Evolutionary conservation across 306 rosid genomes (phyloP).

Genomic region (Heteromeles arbutifolia): DNA sequence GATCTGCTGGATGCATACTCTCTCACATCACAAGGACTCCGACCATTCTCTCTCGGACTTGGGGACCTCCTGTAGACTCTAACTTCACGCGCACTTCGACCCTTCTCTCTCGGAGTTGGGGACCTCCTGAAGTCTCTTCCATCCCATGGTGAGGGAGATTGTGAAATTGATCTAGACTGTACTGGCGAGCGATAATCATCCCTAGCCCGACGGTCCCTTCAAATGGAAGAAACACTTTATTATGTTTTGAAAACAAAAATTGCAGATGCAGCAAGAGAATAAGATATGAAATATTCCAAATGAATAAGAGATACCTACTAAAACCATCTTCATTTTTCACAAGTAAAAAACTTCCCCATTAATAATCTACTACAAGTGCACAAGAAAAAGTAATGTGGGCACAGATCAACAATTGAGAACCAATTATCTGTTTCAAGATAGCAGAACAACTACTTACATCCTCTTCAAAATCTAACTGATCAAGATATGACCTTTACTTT

Average conservation of each 20-base stretch:
- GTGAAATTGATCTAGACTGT: constrained; percentile 70
- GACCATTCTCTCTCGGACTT: constrained; percentile 50
- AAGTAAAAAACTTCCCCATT: constrained; percentile 8
- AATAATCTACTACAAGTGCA: constrained; percentile 6
- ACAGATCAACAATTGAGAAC: constrained; percentile 14
- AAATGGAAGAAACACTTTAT: constrained; percentile 1
- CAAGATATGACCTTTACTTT: constrained; percentile 78
- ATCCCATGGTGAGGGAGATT: constrained; percentile 39
- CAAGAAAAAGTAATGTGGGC: constrained; percentile 11
- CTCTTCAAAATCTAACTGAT: constrained; percentile 59
- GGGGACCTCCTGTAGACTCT: constrained; percentile 42
- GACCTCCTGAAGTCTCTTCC: constrained; percentile 28
- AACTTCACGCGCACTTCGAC: constrained; percentile 37
- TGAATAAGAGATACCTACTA: neutral
- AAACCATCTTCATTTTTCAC: constrained; percentile 12
- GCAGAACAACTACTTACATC: constrained; percentile 37
- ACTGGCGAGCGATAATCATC: constrained; percentile 55
- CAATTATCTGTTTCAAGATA: constrained; percentile 12
- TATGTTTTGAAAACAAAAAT: neutral
- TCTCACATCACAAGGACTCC: constrained; percentile 37
- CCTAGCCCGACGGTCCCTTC: constrained; percentile 57
- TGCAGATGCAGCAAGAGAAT: constrained; percentile 5
- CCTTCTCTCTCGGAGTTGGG: constrained; percentile 53
- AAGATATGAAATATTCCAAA: neutral
- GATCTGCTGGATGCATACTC: constrained; percentile 45